Conservation (phyloP, 1,284 basidiomycete species). For the Sanghuangporus weigelae region DNA sequence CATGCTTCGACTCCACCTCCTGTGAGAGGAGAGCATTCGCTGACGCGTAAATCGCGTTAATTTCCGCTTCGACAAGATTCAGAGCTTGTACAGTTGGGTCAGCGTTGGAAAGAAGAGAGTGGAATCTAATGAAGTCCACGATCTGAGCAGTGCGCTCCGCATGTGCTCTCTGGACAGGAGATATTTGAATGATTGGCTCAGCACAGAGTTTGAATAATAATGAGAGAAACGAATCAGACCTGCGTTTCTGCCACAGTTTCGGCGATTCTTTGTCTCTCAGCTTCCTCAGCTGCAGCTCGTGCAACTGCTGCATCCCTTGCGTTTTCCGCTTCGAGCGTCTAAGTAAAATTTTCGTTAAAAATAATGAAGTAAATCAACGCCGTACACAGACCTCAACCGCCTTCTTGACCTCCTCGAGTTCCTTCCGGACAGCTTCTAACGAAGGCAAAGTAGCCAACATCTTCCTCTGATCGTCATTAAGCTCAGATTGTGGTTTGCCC, state of each 20-base stretch:
- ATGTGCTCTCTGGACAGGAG: constrained; percentile 32
- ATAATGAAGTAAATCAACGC: background rate
- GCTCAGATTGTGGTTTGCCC: constrained; percentile 54
- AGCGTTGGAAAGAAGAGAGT: constrained; percentile 46
- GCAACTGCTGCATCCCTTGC: constrained; percentile 49
- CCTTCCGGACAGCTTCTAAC: constrained; percentile 72
- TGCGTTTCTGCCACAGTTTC: constrained; percentile 54
- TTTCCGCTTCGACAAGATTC: constrained; percentile 46
- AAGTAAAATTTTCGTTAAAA: constrained; percentile 13
- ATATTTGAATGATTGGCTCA: background rate
- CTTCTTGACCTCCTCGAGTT: constrained; percentile 77
- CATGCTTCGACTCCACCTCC: constrained; percentile 43
- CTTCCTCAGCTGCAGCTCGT: constrained; percentile 47
- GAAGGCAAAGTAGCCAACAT: constrained; percentile 63
- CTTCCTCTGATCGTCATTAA: constrained; percentile 82
- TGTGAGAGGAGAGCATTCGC: constrained; percentile 50
- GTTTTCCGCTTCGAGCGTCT: constrained; percentile 63
- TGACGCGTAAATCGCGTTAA: constrained; percentile 45
- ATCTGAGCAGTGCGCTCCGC: constrained; percentile 44
- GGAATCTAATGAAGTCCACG: constrained; percentile 61
- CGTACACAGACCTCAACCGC: constrained; percentile 60
- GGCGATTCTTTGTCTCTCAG: constrained; percentile 46
- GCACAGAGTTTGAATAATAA: background rate
- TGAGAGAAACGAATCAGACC: constrained; percentile 35
- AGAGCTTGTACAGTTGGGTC: constrained; percentile 40